phyloP scores from a whole-genome alignment of 805 yeast genomes.

The Hanseniaspora occidentalis region DNA sequence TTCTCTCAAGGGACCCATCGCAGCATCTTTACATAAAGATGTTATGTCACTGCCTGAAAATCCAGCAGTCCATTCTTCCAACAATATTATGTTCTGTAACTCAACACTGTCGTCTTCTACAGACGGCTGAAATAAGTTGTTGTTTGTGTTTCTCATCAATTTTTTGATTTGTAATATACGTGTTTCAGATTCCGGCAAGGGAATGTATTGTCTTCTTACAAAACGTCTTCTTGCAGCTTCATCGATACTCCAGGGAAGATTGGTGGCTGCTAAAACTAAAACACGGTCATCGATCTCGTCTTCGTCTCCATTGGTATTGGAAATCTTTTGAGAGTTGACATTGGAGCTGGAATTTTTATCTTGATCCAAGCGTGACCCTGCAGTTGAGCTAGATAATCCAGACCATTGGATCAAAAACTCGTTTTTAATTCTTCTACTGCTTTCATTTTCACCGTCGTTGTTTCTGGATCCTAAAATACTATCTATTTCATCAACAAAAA shows the following conservation, averaged over 20 bases:
- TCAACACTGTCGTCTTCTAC: neutral
- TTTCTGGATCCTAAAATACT: constrained; percentile 70
- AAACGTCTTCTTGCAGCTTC: constrained; percentile 94
- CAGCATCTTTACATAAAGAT: constrained; percentile 90
- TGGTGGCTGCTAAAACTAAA: constrained; percentile 86
- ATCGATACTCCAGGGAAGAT: constrained; percentile 93
- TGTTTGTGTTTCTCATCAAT: constrained; percentile 36
- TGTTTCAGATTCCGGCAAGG: constrained; percentile 82
- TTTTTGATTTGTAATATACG: constrained; percentile 57
- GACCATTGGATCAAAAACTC: constrained; percentile 95
- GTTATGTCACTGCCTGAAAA: constrained; percentile 92
- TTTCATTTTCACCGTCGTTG: constrained; percentile 54
- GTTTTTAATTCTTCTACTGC: constrained; percentile 79
- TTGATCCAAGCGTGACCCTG: constrained; percentile 41
- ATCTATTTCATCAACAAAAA: constrained; percentile 93
- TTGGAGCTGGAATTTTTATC: constrained; percentile 14
- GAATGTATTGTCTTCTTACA: constrained; percentile 84
- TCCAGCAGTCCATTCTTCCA: constrained; percentile 49
- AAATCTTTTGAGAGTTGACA: too few relatives aligned
- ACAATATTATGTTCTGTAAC: neutral
- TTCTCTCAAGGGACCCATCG: constrained; percentile 92
- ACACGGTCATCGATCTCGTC: constrained; percentile 45
- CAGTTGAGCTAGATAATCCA: constrained; percentile 76
- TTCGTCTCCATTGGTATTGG: neutral
- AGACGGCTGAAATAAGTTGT: neutral